Evolutionary conservation across 1,284 basidiomycete genomes (phyloP), one percentile per base, ranked within the genome.

Genomic region (Ustilago crameri): DNA sequence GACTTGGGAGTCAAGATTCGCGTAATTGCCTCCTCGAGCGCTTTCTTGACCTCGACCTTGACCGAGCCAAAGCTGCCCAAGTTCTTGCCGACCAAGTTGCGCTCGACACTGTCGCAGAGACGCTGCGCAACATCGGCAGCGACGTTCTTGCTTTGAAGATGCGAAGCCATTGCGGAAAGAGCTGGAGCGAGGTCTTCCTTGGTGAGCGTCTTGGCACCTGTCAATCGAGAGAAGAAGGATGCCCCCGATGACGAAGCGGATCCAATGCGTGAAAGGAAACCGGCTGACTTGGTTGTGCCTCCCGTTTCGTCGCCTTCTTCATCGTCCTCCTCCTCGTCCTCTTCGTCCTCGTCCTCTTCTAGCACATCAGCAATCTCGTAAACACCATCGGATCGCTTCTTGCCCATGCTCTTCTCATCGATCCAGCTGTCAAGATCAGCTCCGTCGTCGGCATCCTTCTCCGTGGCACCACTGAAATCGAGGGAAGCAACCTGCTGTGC

Each of bases 61-160:
- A 93, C 91, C 5, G 74, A 76, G n/a, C 76, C 75, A 48, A 82
- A 83, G 30, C 48, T 76, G 20, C 74, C 74, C 18, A 82, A 59
- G 22, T 75, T 76, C 85, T 92, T 93, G 12, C 96, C 96, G 8
- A 95, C 87, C 37, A 99, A 86, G 40, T 89, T 90, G 74, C 93
- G 89, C 1, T 93, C 93, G 12, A 98, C 94, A 15, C 91, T 90
- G 78, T 95, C 93, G 81, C 95, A 97, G 3, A 99, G 89, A 83
- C 95, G 93, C 65, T 95, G 92, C 9, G 95, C 88, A 69, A 98
- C 96, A 60, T 96, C 93, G 83, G 90, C 92, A 8, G 96, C 96
- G 2, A 99, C 96, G 78, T 99, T 99, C 87, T 98, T 98, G 85
- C 92, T 90, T 92, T 98, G 97, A 46, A 98, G 87, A 83, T 98